Percentiles rank a stretch among this genome's conserved stretches.
Conservation (phyloP, 2,329 filamentous ascomycete genomes). For the Alternaria novae-zelandiae region DNA sequence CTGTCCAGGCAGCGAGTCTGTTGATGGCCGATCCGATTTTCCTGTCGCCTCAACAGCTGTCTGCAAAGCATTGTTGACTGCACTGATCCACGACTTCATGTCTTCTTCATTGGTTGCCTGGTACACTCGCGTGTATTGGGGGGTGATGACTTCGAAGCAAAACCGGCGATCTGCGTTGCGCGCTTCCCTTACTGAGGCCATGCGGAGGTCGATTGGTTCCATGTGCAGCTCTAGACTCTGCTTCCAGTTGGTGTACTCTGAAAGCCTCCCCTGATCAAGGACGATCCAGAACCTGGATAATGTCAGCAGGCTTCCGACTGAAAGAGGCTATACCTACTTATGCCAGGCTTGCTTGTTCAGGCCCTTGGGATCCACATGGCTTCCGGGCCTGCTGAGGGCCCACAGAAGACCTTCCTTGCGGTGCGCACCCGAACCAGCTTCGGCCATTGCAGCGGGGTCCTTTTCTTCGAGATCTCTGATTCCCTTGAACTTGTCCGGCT, state of each 20-base stretch:
- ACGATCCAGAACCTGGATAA: slow-evolving; percentile 90
- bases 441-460: slow-evolving; percentile 54
- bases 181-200: slow-evolving; percentile 95
- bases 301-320: slow-evolving; percentile 32
- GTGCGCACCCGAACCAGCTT: slow-evolving; percentile 67
- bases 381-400: slow-evolving; percentile 90
- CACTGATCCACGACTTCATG: slow-evolving; percentile 94
- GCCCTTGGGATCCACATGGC: slow-evolving; percentile 92
- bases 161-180: slow-evolving; percentile 93
- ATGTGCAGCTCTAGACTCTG: slow-evolving; percentile 95
- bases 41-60: slow-evolving; percentile 88
- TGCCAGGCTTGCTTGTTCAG: slow-evolving; percentile 99
- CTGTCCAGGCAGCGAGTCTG: slow-evolving; percentile 62
- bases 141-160: slow-evolving; percentile 98
- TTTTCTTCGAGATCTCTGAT: slow-evolving; percentile 91
- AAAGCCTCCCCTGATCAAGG: slow-evolving; percentile 92
- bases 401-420: slow-evolving; percentile 94
- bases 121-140: slow-evolving; percentile 93
- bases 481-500: slow-evolving; percentile 77
- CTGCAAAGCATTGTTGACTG: slow-evolving; percentile 96
- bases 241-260: slow-evolving; percentile 99
- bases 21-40: slow-evolving; percentile 55
- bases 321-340: slow-evolving; percentile 70
- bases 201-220: slow-evolving; percentile 94
- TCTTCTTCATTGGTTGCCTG: slow-evolving; percentile 98